These are phyloP conservation scores for Astrothelium subdiscretum DNA, from an alignment of 495 filamentous ascomycete genomes.

Conservation along the genomic window DNA sequence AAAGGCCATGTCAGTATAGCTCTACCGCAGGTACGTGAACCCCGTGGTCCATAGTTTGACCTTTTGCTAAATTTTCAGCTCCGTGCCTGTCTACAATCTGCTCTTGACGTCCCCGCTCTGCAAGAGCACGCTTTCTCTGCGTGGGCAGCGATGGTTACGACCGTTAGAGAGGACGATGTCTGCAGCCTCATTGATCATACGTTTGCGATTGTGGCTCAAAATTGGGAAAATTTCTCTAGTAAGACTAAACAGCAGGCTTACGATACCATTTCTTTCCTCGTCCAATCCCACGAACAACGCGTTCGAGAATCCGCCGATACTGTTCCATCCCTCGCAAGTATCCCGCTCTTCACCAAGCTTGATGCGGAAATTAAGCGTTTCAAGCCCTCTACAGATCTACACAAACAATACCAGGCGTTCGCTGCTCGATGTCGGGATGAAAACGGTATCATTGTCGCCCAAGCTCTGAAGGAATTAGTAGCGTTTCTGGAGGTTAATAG, in stretches of 20 bases:
- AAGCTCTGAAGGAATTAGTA: constrained; percentile 65
- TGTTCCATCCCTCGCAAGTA: constrained; percentile 66
- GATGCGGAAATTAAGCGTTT: constrained; percentile 51
- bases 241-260: constrained; percentile 45
- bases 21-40: constrained; percentile 61
- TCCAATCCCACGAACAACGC: constrained; percentile 46
- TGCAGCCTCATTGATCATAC: constrained; percentile 70
- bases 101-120: constrained; percentile 59
- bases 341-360: constrained; percentile 54
- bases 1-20: constrained; percentile 59
- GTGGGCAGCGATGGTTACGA: constrained; percentile 67
- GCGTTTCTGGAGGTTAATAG: constrained; percentile 62
- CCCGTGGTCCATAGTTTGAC: too few relatives aligned
- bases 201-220: constrained; percentile 69
- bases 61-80: constrained; percentile 40
- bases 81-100: constrained; percentile 76
- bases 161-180: constrained; percentile 67
- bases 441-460: constrained; percentile 68
- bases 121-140: constrained; percentile 67
- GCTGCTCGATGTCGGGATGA: constrained; percentile 65
- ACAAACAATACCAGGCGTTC: constrained; percentile 57
- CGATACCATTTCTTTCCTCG: constrained; percentile 50
- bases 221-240: constrained; percentile 60
- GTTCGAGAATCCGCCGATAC: constrained; percentile 54
- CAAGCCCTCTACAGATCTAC: constrained; percentile 47